Base-by-base conservation (phyloP, 495 filamentous ascomycete species). In the Recurvomyces mirabilis region DNA sequence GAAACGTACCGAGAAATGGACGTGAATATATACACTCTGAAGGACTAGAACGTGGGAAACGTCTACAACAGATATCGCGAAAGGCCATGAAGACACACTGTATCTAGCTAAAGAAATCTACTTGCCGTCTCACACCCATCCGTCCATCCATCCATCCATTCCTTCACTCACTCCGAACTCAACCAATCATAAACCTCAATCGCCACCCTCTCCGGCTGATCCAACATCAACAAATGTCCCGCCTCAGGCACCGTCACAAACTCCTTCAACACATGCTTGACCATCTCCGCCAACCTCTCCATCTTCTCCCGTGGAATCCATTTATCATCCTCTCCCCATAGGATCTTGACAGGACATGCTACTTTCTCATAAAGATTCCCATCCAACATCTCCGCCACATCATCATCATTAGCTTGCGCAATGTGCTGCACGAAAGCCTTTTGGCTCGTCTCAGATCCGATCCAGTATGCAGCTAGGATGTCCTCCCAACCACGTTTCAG, bases 291-390 rank as follows among this genome's bases (percentile, higher is more conserved):
- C 25, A 49, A 22, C 12, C 20, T 17, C 7, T 49, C 46, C 13
- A 49, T 38, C 39, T 49, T 49, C 38, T 42, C 29, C 10, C 39
- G 6, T 22, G 46, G 46, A 38, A 49, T 49, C 46, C 46, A 49
- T 18, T 49, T 17, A 25, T 49, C 46, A 10, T 43, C 3, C 30
- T 35, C 38, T 7, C 46, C 46, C 46, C 38, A 49, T 4, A 49
- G 22, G 30, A 49, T 38, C 46, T 49, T 49, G 4, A 49, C 46
- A 38, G 35, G 22, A 22, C 46, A 49, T 5, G 31, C 29, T 15
- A 49, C 46, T 7, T 37, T 19, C 22, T 3, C 22, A 26, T 49
- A 49, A 29, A 49, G 25, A 25, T 43, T 21, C 4, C 19, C 31
- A 5, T 42, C 39, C 4, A 49, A 32, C 46, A 49, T 49, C 31